Evolutionary conservation across 2,329 filamentous ascomycete genomes (phyloP).

Genomic region (Talaromyces atroroseus): DNA sequence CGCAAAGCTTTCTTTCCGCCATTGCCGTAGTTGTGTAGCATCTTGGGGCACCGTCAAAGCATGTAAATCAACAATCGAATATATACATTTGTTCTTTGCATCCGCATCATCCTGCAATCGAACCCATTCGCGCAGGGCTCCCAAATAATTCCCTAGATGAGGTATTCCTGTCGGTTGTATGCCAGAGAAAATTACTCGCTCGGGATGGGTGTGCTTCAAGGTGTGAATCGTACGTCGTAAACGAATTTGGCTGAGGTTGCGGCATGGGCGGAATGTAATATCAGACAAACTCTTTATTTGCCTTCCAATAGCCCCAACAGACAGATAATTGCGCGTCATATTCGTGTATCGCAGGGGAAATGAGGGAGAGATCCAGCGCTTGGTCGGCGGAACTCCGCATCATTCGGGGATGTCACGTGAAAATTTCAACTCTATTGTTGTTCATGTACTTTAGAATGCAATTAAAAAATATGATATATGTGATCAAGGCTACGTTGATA

Average conservation of each 20-base stretch:
- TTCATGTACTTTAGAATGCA: not conserved
- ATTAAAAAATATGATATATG: not conserved
- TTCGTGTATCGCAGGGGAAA: not conserved
- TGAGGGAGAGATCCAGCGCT: not conserved
- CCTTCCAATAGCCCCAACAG: not conserved
- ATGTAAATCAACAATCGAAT: conserved; percentile 88
- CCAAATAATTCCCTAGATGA: conserved; percentile 92
- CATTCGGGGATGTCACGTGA: conserved; percentile 7
- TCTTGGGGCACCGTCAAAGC: conserved; percentile 78
- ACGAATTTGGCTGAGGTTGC: not conserved
- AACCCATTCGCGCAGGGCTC: conserved; percentile 82
- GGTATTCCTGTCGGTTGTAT: conserved; percentile 95
- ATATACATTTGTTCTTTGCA: conserved; percentile 61
- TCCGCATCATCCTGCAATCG: conserved; percentile 63
- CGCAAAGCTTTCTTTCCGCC: conserved; percentile 70
- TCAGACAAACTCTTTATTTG: not conserved
- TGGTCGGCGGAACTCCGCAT: conserved; percentile 1
- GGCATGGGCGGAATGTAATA: not conserved
- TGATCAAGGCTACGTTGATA: not conserved
- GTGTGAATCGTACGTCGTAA: conserved; percentile 6
- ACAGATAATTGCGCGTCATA: conserved; percentile 1
- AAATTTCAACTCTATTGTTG: not conserved
- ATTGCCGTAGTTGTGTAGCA: conserved; percentile 54
- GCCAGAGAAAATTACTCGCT: conserved; percentile 74
- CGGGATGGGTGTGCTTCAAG: conserved; percentile 3